Conservation (phyloP, 768 basidiomycete genomes). For the Russula sp. region DNA sequence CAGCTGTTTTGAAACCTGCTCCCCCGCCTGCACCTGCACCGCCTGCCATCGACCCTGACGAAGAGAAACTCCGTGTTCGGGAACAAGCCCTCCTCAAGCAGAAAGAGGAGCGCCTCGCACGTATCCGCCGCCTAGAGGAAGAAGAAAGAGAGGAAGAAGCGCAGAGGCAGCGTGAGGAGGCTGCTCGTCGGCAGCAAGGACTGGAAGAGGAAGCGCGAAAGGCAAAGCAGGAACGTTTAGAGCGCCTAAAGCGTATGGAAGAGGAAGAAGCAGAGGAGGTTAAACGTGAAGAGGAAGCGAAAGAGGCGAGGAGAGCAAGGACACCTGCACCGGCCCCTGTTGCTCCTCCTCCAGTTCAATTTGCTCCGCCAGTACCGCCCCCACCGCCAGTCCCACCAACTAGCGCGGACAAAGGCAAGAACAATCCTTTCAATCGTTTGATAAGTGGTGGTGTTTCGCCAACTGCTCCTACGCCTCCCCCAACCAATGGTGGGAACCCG, state of each 20-base stretch:
- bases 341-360: slow-evolving; percentile 39
- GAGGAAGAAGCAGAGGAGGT: slow-evolving; percentile 28
- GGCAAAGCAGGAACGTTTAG: slow-evolving; percentile 23
- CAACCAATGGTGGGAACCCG: slow-evolving; percentile 58
- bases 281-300: slow-evolving; percentile 21
- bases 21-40: slow-evolving; percentile 39
- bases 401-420: slow-evolving; percentile 51
- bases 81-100: slow-evolving; percentile 72
- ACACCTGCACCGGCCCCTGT: slow-evolving; percentile 43
- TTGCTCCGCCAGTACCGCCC: slow-evolving; percentile 36
- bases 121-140: slow-evolving; percentile 64
- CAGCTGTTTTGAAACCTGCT: slow-evolving; percentile 39
- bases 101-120: slow-evolving; percentile 65
- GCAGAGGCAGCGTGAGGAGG: slow-evolving; percentile 42
- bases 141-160: slow-evolving; percentile 59
- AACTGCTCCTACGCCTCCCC: slow-evolving; percentile 37
- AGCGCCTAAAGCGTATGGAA: slow-evolving; percentile 22
- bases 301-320: slow-evolving; percentile 33
- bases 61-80: slow-evolving; percentile 61
- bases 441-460: slow-evolving; percentile 48
- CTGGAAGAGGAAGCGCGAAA: slow-evolving; percentile 30
- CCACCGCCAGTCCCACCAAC: slow-evolving; percentile 43
- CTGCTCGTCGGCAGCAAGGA: slow-evolving; percentile 36
- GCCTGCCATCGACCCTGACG: slow-evolving; percentile 71
- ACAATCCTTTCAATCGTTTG: slow-evolving; percentile 79